Evolutionary conservation across 176 grass and related monocot genomes (phyloP).

Genomic region (Cocos nucifera): DNA sequence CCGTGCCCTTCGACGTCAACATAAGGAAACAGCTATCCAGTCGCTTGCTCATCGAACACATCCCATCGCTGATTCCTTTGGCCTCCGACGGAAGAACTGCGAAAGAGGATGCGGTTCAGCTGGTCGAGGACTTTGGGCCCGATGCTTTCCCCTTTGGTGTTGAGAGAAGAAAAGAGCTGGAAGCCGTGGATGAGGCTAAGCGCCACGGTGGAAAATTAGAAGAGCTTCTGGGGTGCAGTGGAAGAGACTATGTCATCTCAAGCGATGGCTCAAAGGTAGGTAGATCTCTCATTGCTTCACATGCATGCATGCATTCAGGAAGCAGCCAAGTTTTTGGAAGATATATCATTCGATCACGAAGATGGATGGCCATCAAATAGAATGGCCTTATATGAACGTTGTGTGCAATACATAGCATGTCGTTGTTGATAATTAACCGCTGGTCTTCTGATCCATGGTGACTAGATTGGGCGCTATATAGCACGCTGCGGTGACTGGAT

Average conservation of each 20-base stretch:
- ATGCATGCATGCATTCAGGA: no score
- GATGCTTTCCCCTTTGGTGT: conserved; percentile 41
- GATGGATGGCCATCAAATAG: no score
- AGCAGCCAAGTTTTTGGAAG: no score
- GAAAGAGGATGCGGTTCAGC: conserved; percentile 24
- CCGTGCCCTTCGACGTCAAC: conserved; percentile 31
- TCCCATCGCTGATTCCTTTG: conserved; percentile 39
- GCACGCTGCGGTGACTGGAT: no score
- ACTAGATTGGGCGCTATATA: no score
- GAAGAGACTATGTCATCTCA: conserved; percentile 31
- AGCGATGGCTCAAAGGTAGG: conserved; percentile 39
- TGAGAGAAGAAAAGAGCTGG: conserved; percentile 33
- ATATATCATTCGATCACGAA: no score
- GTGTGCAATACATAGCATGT: no score
- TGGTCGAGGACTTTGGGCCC: conserved; percentile 33
- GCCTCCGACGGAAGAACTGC: neutral
- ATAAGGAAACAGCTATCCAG: conserved; percentile 6
- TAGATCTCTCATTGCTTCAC: neutral
- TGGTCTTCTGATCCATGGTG: no score
- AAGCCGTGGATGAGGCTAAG: conserved; percentile 33
- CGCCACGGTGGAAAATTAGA: conserved; percentile 33
- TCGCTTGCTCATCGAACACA: conserved; percentile 25
- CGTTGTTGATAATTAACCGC: no score
- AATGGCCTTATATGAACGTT: no score
- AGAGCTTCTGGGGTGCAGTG: conserved; percentile 41